These are phyloP conservation scores for Colletotrichum agaves DNA, from an alignment of 2,329 filamentous ascomycete genomes.

Conservation along the genomic window DNA sequence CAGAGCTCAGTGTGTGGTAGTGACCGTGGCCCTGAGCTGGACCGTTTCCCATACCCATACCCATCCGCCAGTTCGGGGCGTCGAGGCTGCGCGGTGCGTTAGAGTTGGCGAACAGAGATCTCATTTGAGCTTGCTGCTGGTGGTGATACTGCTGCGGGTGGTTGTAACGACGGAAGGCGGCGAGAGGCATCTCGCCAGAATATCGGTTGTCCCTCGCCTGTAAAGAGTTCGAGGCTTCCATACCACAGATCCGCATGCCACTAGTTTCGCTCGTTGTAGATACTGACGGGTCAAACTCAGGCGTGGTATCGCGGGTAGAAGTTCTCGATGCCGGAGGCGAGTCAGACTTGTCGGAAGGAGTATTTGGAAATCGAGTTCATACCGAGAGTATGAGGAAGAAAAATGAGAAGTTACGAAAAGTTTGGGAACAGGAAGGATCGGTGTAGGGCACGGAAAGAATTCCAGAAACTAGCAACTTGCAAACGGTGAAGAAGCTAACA, in stretches of 20 bases:
- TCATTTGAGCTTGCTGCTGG: constrained; percentile 16
- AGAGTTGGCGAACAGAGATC: background rate
- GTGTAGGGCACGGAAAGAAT: constrained; percentile 18
- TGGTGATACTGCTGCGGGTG: constrained; percentile 1
- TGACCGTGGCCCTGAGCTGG: constrained; percentile 53
- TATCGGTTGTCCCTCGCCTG: constrained; percentile 9
- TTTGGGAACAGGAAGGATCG: background rate
- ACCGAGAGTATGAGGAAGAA: constrained; percentile 3
- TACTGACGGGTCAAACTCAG: constrained; percentile 16
- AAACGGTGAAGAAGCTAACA: constrained; percentile 30
- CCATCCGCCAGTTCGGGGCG: constrained; percentile 25
- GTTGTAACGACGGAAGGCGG: constrained; percentile 10
- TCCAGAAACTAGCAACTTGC: constrained; percentile 13
- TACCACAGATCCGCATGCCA: constrained; percentile 1
- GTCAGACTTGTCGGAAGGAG: constrained; percentile 33
- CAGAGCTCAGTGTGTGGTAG: constrained; percentile 44
- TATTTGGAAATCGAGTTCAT: constrained; percentile 27
- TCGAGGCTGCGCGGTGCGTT: constrained; percentile 20
- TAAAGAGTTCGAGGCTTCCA: constrained; percentile 5
- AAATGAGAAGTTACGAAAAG: background rate
- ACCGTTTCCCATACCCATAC: constrained; percentile 34
- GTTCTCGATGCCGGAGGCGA: constrained; percentile 22
- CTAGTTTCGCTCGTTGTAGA: background rate
- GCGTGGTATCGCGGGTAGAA: constrained; percentile 34
- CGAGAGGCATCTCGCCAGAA: constrained; percentile 7